Evolutionary conservation across 345 rosid species (phyloP), one percentile per base, ranked within the genome.

Genomic region (Camelina hispida): DNA sequence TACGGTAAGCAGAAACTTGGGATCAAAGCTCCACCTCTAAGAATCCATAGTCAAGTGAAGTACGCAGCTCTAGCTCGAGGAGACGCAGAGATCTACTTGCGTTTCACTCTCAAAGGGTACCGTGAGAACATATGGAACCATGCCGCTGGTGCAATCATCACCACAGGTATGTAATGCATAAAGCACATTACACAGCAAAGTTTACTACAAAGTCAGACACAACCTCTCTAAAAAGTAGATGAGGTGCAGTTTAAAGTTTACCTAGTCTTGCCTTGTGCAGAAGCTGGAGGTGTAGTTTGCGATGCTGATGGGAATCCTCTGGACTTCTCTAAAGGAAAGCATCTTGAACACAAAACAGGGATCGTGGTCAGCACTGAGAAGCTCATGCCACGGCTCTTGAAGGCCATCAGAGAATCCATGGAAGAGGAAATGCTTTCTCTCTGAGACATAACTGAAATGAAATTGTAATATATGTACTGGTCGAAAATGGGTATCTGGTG

Each of bases 91-190:
- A 87, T 93, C 73, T 93, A 90, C 77, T 56, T 93, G 75, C 98
- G 93, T 48, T 81, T 91, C 73, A 91, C 97, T 44, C 91, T 66
- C 57, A 72, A 80, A 73, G 97, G 98, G 23, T 87, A 93, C 75
- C 87, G 83, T 35, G 97, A 93, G 75, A 86, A 82, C 66, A 87
- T 91, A 85, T 89, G 93, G 96, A 94, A 93, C 83, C 98, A 93
- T 81, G 98, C 97, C 69, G 98, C 97, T 17, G 96, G 98, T 22
- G 82, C 74, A 76, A 89, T 93, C 43, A 87, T 93, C 52, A 89
- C 90, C 20, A 87, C 88, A 61, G 97, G 93, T 89, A 85, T 3
- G 63, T 20, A 50, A 13, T 71, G 63, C 34, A 8, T 14, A 60
- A 47, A 69, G 18, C 42, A 58, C 28, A 69, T 35, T 14, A 32